Evolutionary conservation across 192 early-diverging fungal species (phyloP).

Genomic region (Coemansia sp.): DNA sequence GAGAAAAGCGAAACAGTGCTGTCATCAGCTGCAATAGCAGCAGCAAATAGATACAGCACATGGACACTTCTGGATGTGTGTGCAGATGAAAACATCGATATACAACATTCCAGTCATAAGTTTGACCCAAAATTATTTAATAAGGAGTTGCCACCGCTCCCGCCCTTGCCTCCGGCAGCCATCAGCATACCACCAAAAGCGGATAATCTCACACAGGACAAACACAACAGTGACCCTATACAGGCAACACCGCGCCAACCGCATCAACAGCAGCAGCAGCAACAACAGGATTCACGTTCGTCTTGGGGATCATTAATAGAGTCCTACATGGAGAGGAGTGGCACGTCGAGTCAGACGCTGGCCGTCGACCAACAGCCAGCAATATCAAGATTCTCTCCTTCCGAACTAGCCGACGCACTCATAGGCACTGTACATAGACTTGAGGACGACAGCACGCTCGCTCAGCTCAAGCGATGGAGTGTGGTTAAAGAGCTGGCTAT

Average conservation of each 20-base stretch:
- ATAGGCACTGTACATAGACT: constrained; percentile 47
- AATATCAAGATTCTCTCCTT: constrained; percentile 24
- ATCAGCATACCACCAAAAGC: background rate
- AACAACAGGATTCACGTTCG: background rate
- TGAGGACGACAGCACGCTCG: constrained; percentile 44
- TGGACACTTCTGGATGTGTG: constrained; percentile 2
- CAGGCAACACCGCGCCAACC: background rate
- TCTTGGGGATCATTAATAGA: constrained; percentile 20
- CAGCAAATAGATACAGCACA: constrained; percentile 4
- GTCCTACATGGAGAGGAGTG: constrained; percentile 6
- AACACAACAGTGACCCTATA: background rate
- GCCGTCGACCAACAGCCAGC: constrained; percentile 6
- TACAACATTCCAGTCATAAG: background rate
- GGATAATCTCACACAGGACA: background rate
- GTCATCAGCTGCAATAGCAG: background rate
- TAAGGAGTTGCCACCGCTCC: background rate
- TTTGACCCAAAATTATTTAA: background rate
- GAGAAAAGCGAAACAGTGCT: constrained; percentile 1
- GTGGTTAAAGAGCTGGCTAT: constrained; percentile 75
- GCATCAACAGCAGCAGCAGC: background rate
- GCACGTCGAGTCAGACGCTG: constrained; percentile 6
- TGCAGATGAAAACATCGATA: background rate
- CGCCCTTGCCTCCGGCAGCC: background rate
- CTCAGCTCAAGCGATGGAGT: constrained; percentile 63
- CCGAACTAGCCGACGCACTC: constrained; percentile 45